phyloP scores from a whole-genome alignment of 176 grass and related monocot genomes.

The Paspalum notatum region DNA sequence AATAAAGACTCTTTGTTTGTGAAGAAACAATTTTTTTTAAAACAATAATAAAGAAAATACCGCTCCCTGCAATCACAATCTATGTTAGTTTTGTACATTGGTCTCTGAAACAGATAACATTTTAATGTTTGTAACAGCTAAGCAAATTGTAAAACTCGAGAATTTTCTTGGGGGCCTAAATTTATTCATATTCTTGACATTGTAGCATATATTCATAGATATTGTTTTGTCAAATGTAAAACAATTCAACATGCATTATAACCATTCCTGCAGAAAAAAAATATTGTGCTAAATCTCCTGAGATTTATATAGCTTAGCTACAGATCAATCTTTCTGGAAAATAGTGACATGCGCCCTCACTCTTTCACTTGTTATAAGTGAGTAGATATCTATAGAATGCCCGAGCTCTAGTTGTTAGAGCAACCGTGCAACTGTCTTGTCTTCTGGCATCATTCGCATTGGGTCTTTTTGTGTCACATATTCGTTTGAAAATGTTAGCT shows the following conservation, averaged over 20 bases:
- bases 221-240: not conserved
- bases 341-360: not conserved
- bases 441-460: not conserved
- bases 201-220: not conserved
- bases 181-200: not conserved
- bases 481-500: not conserved
- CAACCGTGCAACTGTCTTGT: not conserved
- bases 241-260: not conserved
- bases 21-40: not conserved
- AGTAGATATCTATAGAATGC: not conserved
- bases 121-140: not conserved
- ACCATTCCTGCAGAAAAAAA: not conserved
- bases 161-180: not conserved
- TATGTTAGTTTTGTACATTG: not conserved
- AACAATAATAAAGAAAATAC: not conserved
- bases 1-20: conserved; percentile 3
- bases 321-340: not conserved
- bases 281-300: conserved; percentile 12
- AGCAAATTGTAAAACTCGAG: not conserved
- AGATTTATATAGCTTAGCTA: not conserved
- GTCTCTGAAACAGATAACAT: not conserved
- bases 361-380: conserved; percentile 8
- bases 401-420: not conserved
- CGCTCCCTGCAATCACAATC: not conserved
- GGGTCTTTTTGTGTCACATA: not conserved